Conservation (phyloP, 257 asterid species). For the Solanum sejunctum region DNA sequence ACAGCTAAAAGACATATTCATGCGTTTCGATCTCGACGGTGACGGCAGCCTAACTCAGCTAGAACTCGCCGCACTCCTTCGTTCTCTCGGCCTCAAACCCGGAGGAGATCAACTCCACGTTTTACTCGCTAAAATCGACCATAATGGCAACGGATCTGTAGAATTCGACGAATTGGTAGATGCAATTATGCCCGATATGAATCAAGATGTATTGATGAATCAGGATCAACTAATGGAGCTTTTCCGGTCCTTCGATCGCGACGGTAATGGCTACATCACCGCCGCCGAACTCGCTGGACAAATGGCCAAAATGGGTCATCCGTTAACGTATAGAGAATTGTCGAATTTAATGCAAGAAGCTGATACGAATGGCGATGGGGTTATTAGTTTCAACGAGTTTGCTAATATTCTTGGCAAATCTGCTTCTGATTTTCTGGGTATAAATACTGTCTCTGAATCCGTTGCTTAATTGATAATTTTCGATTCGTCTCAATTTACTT, state of each 20-base stretch:
- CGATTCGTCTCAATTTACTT: not conserved
- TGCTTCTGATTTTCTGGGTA: slow-evolving; percentile 35
- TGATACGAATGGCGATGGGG: slow-evolving; percentile 52
- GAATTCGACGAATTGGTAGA: slow-evolving; percentile 41
- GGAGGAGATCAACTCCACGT: slow-evolving; percentile 30
- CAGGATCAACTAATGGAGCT: slow-evolving; percentile 45
- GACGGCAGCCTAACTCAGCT: slow-evolving; percentile 46
- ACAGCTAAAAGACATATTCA: slow-evolving; percentile 32
- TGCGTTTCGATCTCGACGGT: slow-evolving; percentile 33
- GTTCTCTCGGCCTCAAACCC: slow-evolving; percentile 36
- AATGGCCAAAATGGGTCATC: slow-evolving; percentile 51
- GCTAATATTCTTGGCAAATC: slow-evolving; percentile 37
- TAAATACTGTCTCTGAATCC: slow-evolving; percentile 7
- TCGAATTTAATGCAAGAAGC: slow-evolving; percentile 39
- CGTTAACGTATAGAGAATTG: slow-evolving; percentile 30
- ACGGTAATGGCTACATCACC: slow-evolving; percentile 40
- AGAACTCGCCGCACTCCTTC: slow-evolving; percentile 40
- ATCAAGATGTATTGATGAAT: slow-evolving; percentile 27
- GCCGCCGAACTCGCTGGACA: slow-evolving; percentile 41
- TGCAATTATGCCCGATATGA: slow-evolving; percentile 37
- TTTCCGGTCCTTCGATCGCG: slow-evolving; percentile 41
- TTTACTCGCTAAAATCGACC: slow-evolving; percentile 29
- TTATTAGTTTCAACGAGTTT: slow-evolving; percentile 46
- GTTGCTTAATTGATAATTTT: not conserved
- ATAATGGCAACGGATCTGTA: slow-evolving; percentile 39